These are phyloP conservation scores for Monosporascus cannonballus DNA, from an alignment of 2,329 filamentous ascomycete species.

Conservation along the genomic window DNA sequence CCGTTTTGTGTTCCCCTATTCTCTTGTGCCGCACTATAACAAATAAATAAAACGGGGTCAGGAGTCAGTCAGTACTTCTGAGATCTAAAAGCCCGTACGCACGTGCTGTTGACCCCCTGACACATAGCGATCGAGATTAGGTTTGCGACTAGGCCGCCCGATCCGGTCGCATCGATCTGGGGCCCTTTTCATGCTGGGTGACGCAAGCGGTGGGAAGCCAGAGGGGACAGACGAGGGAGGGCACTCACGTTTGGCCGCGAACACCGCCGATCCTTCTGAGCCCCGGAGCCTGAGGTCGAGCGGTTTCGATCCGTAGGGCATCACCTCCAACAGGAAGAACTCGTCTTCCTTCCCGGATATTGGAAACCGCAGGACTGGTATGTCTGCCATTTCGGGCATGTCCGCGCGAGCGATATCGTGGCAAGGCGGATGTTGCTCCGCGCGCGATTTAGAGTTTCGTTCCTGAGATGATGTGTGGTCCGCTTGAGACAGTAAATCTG, in stretches of 20 bases:
- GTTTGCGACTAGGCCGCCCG: neutral
- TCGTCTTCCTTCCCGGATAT: conserved; percentile 45
- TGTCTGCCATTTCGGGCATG: conserved; percentile 14
- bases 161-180: conserved; percentile 6
- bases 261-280: conserved; percentile 60
- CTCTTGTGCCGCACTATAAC: conserved; percentile 50
- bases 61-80: neutral
- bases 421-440: too few relatives aligned
- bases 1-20: conserved; percentile 44
- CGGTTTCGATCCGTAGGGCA: conserved; percentile 40
- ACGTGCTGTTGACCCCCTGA: neutral
- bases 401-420: too few relatives aligned
- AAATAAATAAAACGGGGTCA: conserved; percentile 10
- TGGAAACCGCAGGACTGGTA: conserved; percentile 49
- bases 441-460: neutral
- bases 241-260: conserved; percentile 50
- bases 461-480: neutral
- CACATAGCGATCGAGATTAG: too few relatives aligned
- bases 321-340: conserved; percentile 57
- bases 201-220: neutral
- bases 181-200: neutral
- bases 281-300: conserved; percentile 63
- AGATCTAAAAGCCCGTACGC: neutral
- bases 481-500: neutral
- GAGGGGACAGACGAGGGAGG: conserved; percentile 3